Evolutionary conservation across 257 asterid genomes (phyloP).

Genomic region (Pogostemon cablin): DNA sequence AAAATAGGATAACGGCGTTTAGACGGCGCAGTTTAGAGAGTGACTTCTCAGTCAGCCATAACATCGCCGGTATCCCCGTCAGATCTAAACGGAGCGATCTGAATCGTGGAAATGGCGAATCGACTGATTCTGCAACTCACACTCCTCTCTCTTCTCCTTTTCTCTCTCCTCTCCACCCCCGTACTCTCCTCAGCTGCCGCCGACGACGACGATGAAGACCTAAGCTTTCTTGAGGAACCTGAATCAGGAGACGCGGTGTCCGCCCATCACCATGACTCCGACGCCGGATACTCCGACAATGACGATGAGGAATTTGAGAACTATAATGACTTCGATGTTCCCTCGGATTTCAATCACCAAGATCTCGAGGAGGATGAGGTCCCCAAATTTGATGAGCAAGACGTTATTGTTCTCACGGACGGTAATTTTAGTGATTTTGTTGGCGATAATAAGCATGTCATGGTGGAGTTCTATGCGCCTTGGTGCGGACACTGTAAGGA

Average conservation of each 20-base stretch:
- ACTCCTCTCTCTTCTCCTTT: conserved; percentile 38
- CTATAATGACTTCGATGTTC: conserved; percentile 54
- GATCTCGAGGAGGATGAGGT: conserved; percentile 41
- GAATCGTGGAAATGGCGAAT: conserved; percentile 42
- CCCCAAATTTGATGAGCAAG: conserved; percentile 64
- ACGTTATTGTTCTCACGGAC: conserved; percentile 75
- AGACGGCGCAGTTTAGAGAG: not conserved
- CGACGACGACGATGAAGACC: conserved; percentile 58
- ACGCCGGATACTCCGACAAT: conserved; percentile 43
- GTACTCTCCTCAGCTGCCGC: conserved; percentile 33
- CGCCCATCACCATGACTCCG: conserved; percentile 42
- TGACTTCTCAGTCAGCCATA: not conserved
- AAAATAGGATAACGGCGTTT: not conserved
- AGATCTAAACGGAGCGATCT: conserved; percentile 29
- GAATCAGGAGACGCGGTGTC: conserved; percentile 35
- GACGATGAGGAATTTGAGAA: conserved; percentile 53
- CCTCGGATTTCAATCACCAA: conserved; percentile 40
- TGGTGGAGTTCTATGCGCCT: conserved; percentile 97
- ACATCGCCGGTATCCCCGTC: not conserved
- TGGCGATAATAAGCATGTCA: conserved; percentile 66
- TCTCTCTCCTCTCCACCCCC: conserved; percentile 38
- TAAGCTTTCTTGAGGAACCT: conserved; percentile 55
- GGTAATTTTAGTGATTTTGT: conserved; percentile 72
- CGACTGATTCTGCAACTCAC: conserved; percentile 33
- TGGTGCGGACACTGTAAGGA: conserved; percentile 97